Conservation (phyloP, 192 early-diverging fungal genomes). For the Backusella morwellensis region DNA sequence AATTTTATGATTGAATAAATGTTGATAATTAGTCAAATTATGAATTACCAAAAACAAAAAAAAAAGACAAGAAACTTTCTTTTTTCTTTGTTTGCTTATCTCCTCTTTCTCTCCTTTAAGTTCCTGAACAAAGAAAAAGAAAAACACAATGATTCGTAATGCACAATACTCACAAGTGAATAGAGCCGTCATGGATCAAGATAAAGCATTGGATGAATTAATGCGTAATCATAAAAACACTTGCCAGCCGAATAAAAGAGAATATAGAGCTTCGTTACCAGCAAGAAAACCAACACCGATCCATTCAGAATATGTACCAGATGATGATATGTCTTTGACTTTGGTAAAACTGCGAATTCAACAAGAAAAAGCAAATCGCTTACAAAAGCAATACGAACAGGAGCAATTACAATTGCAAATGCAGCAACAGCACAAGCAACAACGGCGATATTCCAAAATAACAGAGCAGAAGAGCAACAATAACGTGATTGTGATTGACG, state of each 20-base stretch:
- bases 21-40: neutral
- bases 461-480: neutral
- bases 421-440: neutral
- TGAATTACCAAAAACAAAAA: neutral
- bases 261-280: neutral
- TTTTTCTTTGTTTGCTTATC: neutral
- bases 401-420: neutral
- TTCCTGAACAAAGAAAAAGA: neutral
- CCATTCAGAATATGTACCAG: neutral
- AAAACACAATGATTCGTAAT: neutral
- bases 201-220: neutral
- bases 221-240: neutral
- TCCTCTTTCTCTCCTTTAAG: neutral
- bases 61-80: too few relatives aligned
- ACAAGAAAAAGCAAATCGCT: neutral
- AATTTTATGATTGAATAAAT: neutral
- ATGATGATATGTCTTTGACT: neutral
- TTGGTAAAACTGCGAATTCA: neutral
- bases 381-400: neutral
- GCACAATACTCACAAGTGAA: neutral
- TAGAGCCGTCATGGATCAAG: neutral
- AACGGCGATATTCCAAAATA: neutral
- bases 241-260: neutral
- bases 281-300: neutral
- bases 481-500: neutral